Evolutionary conservation across 768 basidiomycete species (phyloP), one percentile per base, ranked within the genome.

Genomic region (Termitomyces sp.): DNA sequence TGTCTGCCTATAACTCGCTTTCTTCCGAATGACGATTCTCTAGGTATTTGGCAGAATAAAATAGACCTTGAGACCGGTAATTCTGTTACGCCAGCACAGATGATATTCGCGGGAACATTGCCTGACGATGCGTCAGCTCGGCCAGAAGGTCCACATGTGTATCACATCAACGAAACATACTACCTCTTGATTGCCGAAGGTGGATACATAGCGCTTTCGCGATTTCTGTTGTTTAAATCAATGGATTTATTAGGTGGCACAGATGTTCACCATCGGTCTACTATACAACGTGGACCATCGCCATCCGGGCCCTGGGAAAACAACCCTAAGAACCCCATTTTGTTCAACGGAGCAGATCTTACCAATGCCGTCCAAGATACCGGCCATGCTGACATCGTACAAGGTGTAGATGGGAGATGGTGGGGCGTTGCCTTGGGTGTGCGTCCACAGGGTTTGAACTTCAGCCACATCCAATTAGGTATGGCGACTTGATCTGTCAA

Each of bases 161-260:
- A 76, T 57, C 62, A 60, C 44, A 68, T 74, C 60, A 71, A 76
- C 58, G 63, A 62, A 2, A 74, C 74, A 7, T 76, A 76, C 55
- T 76, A 75, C 43, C 65, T 76, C 35, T 62, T 76, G 50, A 74
- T 76, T 44, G 75, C 75, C 8, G 74, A 76, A 69, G 73, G 72
- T 72, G 24, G 2, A 26, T 41, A 3, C 40, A 41, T 7, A 46
- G 20, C 22, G 24, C 6, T 55, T 1, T 11, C 18, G n/a, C 47
- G 38, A 50, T 47, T 22, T 22, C 28, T 30, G 33, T 41, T 30
- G 22, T 9, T 16, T 28, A 13, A 5, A 28, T 20, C 14, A 3
- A 30, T 30, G 28, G 9, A 51, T 2, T 38, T 18, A 4, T 20
- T 16, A 75, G 74, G 75, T 24, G 74, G 75, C 0, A 70, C 74